Evolutionary conservation across 345 rosid genomes (phyloP), one percentile per base, ranked within the genome.

Genomic region (Moringa oleifera): DNA sequence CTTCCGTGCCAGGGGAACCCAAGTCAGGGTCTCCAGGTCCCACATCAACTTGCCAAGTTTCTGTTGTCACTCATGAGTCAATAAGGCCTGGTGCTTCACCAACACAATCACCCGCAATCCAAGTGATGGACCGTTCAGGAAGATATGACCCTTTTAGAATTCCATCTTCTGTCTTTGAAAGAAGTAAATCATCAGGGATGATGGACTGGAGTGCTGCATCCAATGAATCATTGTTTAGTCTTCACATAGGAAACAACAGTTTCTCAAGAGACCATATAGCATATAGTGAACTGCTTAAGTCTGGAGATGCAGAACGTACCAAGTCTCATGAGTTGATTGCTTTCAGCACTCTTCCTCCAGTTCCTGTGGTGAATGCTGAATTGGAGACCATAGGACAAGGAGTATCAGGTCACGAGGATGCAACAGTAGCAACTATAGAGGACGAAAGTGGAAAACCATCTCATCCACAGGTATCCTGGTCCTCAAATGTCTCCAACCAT

Each of bases 131-230:
- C 2, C 75, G 89, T 22, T 50, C 79, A 2, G 76, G 47, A 20
- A 72, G 59, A 57, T 65, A 52, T 33, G 87, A 84, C 58, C 90
- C 86, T 24, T 46, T 18, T 15, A 77, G 93, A 71, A 85, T 90
- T 45, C 87, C 97, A 0, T 62, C 82, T 9, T 65, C 81, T 37
- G 59, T 85, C 53, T 85, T 88, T 59, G 86, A 74, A 63, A 75
- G 72, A 25, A 76, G 58, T 64, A 71, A 65, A 66, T 65, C 87
- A 1, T 46, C 71, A 25, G 22, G 77, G 17, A 80, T 75, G 36
- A 66, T 68, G 28, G 96, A 83, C 18, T 86, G 93, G 92, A 94
- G 90, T 55, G 64, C 65, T 54, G 69, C 86, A 71, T 83, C 91
- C 36, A 76, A 75, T 6, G 96, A 84, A 10, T 86, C 97, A 4